These are phyloP conservation scores for Scytalidium sp. DNA, from an alignment of 2,329 filamentous ascomycete genomes.

Conservation along the genomic window DNA sequence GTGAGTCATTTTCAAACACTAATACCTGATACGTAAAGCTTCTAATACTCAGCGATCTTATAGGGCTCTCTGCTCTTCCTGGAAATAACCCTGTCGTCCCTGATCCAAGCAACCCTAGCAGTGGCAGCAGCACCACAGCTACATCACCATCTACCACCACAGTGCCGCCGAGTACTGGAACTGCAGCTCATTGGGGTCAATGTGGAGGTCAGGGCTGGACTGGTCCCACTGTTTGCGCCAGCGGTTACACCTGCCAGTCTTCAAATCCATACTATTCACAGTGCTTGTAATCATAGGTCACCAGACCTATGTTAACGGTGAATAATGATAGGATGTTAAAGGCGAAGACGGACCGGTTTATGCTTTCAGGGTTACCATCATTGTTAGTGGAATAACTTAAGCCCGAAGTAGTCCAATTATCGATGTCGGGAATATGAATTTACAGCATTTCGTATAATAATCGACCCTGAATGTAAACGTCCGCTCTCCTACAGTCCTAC, in stretches of 20 bases:
- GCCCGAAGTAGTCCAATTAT: too few species aligned
- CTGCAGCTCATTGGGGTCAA: constrained; percentile 25
- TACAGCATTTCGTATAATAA: too few species aligned
- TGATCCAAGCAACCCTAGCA: neutral
- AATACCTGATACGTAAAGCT: neutral
- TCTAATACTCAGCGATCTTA: neutral
- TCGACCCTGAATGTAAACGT: too few species aligned
- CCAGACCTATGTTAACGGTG: neutral
- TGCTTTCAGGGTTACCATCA: too few species aligned
- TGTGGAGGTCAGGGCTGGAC: constrained; percentile 32
- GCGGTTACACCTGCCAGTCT: constrained; percentile 29
- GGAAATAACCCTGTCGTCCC: constrained; percentile 6
- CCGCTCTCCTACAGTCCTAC: too few species aligned
- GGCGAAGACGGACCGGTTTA: too few species aligned
- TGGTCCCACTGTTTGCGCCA: constrained; percentile 29
- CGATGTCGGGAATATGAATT: too few species aligned
- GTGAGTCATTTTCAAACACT: constrained; percentile 31
- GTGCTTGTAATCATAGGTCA: constrained; percentile 25
- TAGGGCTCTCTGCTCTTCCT: constrained; percentile 8
- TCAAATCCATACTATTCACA: constrained; percentile 34
- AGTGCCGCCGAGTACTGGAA: constrained; percentile 1
- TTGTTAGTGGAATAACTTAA: too few species aligned
- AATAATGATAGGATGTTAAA: neutral
- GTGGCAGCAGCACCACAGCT: neutral
- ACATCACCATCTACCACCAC: neutral